Conservation (phyloP, 2,329 filamentous ascomycete species). For the Aureobasidium melanogenum region DNA sequence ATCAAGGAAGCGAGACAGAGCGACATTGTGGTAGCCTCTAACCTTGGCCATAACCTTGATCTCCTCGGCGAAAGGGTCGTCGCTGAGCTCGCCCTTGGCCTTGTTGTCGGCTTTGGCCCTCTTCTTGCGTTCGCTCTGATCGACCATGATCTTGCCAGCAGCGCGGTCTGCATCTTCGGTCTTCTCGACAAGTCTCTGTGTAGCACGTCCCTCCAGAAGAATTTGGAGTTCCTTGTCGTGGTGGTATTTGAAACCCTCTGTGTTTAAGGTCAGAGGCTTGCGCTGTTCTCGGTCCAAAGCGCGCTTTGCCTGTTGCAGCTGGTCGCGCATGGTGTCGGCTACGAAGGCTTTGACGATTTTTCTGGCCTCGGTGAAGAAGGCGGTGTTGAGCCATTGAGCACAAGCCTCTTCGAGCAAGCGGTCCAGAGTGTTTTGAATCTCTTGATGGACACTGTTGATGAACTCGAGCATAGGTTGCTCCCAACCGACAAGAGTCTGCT, state of each 20-base stretch:
- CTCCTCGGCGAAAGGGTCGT: slow-evolving; percentile 52
- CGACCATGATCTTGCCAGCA: slow-evolving; percentile 15
- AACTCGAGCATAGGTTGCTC: slow-evolving; percentile 20
- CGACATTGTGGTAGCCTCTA: slow-evolving; percentile 60
- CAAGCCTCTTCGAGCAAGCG: slow-evolving; percentile 21
- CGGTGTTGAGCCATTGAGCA: slow-evolving; percentile 21
- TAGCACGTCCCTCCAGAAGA: slow-evolving; percentile 23
- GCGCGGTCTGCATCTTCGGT: slow-evolving; percentile 18
- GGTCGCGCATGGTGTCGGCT: slow-evolving; percentile 20
- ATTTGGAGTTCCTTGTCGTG: slow-evolving; percentile 15
- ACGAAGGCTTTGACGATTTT: slow-evolving; percentile 24
- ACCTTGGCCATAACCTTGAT: slow-evolving; percentile 55
- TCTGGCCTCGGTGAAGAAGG: slow-evolving; percentile 22
- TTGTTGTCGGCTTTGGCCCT: slow-evolving; percentile 22
- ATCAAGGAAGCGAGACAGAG: slow-evolving; percentile 57
- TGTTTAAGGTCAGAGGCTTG: slow-evolving; percentile 28
- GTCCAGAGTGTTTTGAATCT: slow-evolving; percentile 20
- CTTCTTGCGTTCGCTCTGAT: slow-evolving; percentile 22
- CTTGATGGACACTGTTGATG: slow-evolving; percentile 19
- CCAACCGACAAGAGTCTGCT: slow-evolving; percentile 25
- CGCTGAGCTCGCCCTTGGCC: slow-evolving; percentile 35
- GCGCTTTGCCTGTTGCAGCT: slow-evolving; percentile 19
- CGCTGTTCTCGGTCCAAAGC: slow-evolving; percentile 25
- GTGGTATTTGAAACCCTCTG: slow-evolving; percentile 18
- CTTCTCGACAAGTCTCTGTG: slow-evolving; percentile 21